Conservation (phyloP, 1,284 basidiomycete genomes). For the Leccinum fuscescens region DNA sequence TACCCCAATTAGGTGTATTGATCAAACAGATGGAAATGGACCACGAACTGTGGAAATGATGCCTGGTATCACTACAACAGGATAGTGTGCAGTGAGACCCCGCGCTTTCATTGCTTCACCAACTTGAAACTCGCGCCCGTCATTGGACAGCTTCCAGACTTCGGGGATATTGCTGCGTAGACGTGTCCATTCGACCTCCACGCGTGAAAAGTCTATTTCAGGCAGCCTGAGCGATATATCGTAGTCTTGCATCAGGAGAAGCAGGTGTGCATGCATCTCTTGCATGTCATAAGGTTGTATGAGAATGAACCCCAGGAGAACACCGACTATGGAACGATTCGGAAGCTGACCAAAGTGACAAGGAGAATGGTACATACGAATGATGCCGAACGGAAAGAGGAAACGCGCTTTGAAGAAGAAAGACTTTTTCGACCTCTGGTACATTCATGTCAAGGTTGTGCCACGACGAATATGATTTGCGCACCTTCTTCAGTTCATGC, state of each 20-base stretch:
- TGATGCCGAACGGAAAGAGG: constrained; percentile 48
- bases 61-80: constrained; percentile 81
- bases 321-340: constrained; percentile 51
- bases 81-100: constrained; percentile 71
- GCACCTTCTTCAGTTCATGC: constrained; percentile 23
- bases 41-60: constrained; percentile 68
- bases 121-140: constrained; percentile 82
- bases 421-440: constrained; percentile 15
- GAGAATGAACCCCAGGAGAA: constrained; percentile 57
- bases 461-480: not conserved
- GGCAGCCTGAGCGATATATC: constrained; percentile 57
- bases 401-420: constrained; percentile 40
- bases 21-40: not conserved
- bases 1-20: not conserved
- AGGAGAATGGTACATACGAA: constrained; percentile 35
- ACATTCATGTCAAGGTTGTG: not conserved
- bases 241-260: constrained; percentile 56
- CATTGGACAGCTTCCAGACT: constrained; percentile 77
- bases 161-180: constrained; percentile 68
- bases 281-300: constrained; percentile 63
- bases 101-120: constrained; percentile 70
- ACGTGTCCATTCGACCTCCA: constrained; percentile 68
- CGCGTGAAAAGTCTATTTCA: constrained; percentile 59
- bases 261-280: constrained; percentile 51
- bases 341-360: not conserved